Percentiles rank a stretch among this genome's conserved stretches.
Conservation (phyloP, 176 grass and related monocot species). For the Paspalum vaginatum region DNA sequence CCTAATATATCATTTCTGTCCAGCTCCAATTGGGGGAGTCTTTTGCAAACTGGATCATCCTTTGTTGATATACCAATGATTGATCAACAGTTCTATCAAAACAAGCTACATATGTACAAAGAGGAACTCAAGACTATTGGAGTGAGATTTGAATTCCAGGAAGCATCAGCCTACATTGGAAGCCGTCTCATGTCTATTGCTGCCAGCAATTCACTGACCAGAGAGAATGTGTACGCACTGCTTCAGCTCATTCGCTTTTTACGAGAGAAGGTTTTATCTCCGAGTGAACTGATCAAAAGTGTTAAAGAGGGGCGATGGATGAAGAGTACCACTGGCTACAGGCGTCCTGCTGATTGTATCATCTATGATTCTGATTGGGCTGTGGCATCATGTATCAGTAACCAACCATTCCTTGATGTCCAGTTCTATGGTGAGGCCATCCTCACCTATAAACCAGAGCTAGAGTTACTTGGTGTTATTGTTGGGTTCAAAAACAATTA, state of each 20-base stretch:
- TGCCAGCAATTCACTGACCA: slow-evolving; percentile 44
- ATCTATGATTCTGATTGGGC: slow-evolving; percentile 53
- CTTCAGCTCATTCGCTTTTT: slow-evolving; percentile 72
- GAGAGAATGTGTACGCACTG: slow-evolving; percentile 52
- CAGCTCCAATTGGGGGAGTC: slow-evolving; percentile 48
- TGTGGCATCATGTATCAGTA: slow-evolving; percentile 46
- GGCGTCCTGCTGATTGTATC: slow-evolving; percentile 44
- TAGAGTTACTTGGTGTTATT: slow-evolving; percentile 68
- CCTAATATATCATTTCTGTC: slow-evolving; percentile 66
- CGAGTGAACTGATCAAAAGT: slow-evolving; percentile 45
- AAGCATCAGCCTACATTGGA: slow-evolving; percentile 57
- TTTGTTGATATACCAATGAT: slow-evolving; percentile 75
- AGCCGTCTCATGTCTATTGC: slow-evolving; percentile 46
- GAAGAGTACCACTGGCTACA: slow-evolving; percentile 53
- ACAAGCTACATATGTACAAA: slow-evolving; percentile 45
- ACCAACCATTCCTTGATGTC: slow-evolving; percentile 63
- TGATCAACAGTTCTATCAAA: slow-evolving; percentile 55
- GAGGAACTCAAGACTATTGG: slow-evolving; percentile 59
- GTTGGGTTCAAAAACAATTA: slow-evolving; percentile 52
- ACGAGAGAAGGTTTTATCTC: slow-evolving; percentile 40
- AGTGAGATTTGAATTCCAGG: slow-evolving; percentile 58
- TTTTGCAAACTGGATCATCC: slow-evolving; percentile 51
- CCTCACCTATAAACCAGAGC: slow-evolving; percentile 47
- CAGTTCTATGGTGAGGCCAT: slow-evolving; percentile 54
- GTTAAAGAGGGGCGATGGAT: slow-evolving; percentile 56